Base-by-base conservation (phyloP, 768 basidiomycete genomes). In the Collybia mongolica region DNA sequence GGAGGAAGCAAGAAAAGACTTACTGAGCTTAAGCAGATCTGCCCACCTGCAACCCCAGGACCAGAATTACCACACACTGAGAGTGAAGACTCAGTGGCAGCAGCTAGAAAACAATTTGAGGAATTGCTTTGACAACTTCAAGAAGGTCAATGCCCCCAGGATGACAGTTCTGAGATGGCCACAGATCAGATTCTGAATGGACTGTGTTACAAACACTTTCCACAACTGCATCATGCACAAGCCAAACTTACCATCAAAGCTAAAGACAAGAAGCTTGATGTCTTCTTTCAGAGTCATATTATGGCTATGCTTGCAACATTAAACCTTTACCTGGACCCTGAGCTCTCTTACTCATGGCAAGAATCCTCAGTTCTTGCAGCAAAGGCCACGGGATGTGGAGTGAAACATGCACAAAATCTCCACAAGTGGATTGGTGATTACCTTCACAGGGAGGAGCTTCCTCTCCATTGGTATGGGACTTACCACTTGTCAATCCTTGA, bases 311-410 rank as follows among this genome's bases (percentile, higher is more conserved):
- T 63, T 39, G 66, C 55, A 6, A 60, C 61, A 8, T 32, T 72
- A n/a, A 71, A 69, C 53, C 44, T 73, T 8, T 70, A 69, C 48
- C 60, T 73, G 12, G 65, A 71, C 43, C 46, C 60, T 0, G 41
- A 60, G 12, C 46, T 68, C 1, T 53, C 54, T 0, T 70, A 60
- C 42, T 54, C 69, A 9, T 70, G 69, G 70, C 41, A 57, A 11
- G 39, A 69, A 37, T 57, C 67, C 6, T 73, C 68, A 0, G 19
- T 64, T 37, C 26, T 69, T 52, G 57, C 60, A 12, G 54, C 69
- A 37, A 65, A 62, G 44, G 50, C 61, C 15, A 47, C 52, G 23
- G 67, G 66, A 7, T 54, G 58, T 43, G 61, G 65, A 8, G 36
- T 54, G 5, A 58, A 56, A 3, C 63, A 64, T 53, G 69, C 66